phyloP scores from a whole-genome alignment of 371 early-diverging fungal species.

The Apophysomyces elegans region DNA sequence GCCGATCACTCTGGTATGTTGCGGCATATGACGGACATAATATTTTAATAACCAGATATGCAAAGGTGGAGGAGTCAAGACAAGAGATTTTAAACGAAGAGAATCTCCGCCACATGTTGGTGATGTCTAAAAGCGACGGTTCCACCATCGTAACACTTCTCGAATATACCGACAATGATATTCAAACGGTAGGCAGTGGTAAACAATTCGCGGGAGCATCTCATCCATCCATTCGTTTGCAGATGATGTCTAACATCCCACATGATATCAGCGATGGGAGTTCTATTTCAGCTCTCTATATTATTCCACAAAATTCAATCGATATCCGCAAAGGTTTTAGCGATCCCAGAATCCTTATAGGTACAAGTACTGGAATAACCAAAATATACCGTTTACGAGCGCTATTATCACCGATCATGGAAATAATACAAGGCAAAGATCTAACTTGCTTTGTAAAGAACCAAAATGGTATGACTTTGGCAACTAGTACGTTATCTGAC shows the following conservation, averaged over 20 bases:
- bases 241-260: not conserved
- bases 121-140: not conserved
- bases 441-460: conserved; percentile 4
- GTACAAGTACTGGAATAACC: not conserved
- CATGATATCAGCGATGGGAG: not conserved
- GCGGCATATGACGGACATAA: not conserved
- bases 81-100: not conserved
- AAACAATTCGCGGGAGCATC: not conserved
- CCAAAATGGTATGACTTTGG: not conserved
- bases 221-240: not conserved
- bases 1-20: conserved; percentile 3
- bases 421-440: not conserved
- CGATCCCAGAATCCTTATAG: not conserved
- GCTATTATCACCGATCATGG: not conserved
- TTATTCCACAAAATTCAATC: not conserved
- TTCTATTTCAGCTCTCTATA: not conserved
- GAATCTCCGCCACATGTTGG: conserved; percentile 2
- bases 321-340: not conserved
- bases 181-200: not conserved
- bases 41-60: not conserved
- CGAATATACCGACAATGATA: not conserved
- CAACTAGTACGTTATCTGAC: not conserved
- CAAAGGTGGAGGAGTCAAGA: not conserved
- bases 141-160: not conserved
- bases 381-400: conserved; percentile 2